Percentiles rank a stretch among this genome's conserved stretches.
Conservation (phyloP, 495 filamentous ascomycete genomes). For the Pyronema domesticum region DNA sequence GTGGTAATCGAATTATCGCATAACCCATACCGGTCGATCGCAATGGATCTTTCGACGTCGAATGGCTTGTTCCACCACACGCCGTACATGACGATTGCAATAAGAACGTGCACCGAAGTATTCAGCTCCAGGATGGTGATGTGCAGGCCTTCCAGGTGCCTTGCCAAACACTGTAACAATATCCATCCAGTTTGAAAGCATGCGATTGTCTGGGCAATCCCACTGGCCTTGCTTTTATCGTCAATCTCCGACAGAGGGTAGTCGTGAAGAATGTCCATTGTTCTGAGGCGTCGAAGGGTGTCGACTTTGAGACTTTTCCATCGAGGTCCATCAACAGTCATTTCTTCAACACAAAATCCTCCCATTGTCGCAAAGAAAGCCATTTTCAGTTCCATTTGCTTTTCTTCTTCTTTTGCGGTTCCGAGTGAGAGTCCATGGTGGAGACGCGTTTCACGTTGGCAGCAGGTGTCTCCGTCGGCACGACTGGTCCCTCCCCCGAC, state of each 20-base stretch:
- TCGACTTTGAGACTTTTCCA: neutral
- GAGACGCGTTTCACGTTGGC: too few species aligned
- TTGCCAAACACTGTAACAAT: neutral
- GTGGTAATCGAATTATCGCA: neutral
- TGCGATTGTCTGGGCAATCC: conserved; percentile 1
- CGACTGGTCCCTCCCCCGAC: neutral
- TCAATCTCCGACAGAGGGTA: conserved; percentile 3
- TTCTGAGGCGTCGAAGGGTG: neutral
- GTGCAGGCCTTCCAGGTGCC: neutral
- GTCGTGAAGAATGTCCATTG: conserved; percentile 1
- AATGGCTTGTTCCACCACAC: conserved; percentile 7
- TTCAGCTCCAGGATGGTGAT: conserved; percentile 7
- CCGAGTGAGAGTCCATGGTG: too few species aligned
- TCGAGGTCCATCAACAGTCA: neutral
- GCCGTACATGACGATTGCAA: conserved; percentile 1
- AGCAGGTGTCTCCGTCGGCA: too few species aligned
- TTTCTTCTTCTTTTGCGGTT: neutral
- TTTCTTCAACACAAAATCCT: neutral
- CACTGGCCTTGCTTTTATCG: conserved; percentile 6
- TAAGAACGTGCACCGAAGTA: conserved; percentile 3
- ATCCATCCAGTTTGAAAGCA: conserved; percentile 2
- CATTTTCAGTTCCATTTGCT: neutral
- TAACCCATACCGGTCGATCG: neutral
- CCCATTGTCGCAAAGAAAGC: conserved; percentile 2
- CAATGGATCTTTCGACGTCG: conserved; percentile 2